These are phyloP conservation scores for Ophiocytium majus DNA, from an alignment of 352 stramenopile species.

Conservation along the genomic window DNA sequence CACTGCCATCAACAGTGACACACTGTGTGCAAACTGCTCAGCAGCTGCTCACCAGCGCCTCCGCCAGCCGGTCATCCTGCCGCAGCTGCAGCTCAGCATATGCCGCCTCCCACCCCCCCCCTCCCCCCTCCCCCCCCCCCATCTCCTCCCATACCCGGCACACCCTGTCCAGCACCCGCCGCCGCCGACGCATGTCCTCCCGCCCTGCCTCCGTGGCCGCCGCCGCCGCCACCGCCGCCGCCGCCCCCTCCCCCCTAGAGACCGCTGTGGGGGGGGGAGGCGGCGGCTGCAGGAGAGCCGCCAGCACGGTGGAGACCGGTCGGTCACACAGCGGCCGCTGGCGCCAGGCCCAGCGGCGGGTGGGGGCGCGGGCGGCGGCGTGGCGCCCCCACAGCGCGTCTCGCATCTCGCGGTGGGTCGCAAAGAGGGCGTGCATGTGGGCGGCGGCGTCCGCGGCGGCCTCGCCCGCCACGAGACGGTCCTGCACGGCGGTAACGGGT, in stretches of 20 bases:
- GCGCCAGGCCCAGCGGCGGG: not conserved
- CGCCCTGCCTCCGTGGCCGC: too few species aligned
- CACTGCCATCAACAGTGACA: too few species aligned
- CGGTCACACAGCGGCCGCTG: not conserved
- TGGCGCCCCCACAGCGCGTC: not conserved
- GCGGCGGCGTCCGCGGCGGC: not conserved
- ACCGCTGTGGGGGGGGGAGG: not conserved
- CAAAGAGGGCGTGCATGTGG: not conserved
- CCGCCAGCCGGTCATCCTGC: not conserved
- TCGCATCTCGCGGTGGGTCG: not conserved
- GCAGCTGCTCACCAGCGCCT: not conserved
- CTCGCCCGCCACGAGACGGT: not conserved
- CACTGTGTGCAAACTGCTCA: too few species aligned
- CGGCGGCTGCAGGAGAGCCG: not conserved
- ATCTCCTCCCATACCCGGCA: not conserved
- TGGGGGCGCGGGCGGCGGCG: not conserved
- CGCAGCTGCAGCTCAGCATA: conserved; percentile 3
- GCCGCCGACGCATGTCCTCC: not conserved
- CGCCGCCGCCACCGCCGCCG: too few species aligned
- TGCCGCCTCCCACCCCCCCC: not conserved
- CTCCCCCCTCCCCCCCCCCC: not conserved
- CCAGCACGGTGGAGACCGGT: not conserved
- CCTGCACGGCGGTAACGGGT: not conserved
- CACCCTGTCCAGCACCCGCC: not conserved
- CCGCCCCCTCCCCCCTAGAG: not conserved